Percentiles rank a stretch among this genome's conserved stretches.
These are phyloP conservation scores for Xylaria longipes DNA, from an alignment of 495 filamentous ascomycete genomes.

Conservation along the genomic window DNA sequence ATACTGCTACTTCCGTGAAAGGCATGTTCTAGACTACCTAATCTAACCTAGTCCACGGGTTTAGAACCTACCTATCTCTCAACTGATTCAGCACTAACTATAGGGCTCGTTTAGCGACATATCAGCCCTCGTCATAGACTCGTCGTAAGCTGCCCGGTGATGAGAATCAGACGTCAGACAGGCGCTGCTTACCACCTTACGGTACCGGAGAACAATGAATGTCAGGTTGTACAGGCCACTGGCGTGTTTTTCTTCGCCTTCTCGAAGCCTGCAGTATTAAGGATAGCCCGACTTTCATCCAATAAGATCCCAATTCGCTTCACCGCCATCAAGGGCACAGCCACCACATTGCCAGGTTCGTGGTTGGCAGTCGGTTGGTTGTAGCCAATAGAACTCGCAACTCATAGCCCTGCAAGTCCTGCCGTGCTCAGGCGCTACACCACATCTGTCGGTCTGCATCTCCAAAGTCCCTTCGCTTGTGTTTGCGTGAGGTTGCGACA, in stretches of 20 bases:
- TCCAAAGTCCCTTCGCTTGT: not conserved
- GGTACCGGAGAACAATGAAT: not conserved
- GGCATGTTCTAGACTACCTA: not conserved
- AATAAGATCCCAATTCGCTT: not conserved
- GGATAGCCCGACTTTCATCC: not conserved
- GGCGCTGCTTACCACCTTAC: not conserved
- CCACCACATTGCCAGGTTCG: slow-evolving; percentile 2
- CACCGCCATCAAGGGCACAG: slow-evolving; percentile 10
- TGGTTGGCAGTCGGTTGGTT: not conserved
- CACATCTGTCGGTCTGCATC: not conserved
- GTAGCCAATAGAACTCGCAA: not conserved
- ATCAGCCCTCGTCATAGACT: not conserved
- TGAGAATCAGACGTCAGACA: not conserved
- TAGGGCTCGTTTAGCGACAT: not conserved
- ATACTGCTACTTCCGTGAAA: not conserved
- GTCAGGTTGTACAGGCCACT: not conserved
- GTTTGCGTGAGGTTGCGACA: not conserved
- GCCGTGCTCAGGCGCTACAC: not conserved
- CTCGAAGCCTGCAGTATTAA: slow-evolving; percentile 19
- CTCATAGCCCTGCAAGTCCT: not conserved
- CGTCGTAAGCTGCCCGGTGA: not conserved
- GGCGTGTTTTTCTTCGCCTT: not conserved
- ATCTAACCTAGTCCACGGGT: no score
- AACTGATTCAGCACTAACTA: not conserved
- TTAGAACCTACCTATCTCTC: not conserved